Evolutionary conservation across 1,139 yeast genomes (phyloP).

Genomic region (Candida anutae): DNA sequence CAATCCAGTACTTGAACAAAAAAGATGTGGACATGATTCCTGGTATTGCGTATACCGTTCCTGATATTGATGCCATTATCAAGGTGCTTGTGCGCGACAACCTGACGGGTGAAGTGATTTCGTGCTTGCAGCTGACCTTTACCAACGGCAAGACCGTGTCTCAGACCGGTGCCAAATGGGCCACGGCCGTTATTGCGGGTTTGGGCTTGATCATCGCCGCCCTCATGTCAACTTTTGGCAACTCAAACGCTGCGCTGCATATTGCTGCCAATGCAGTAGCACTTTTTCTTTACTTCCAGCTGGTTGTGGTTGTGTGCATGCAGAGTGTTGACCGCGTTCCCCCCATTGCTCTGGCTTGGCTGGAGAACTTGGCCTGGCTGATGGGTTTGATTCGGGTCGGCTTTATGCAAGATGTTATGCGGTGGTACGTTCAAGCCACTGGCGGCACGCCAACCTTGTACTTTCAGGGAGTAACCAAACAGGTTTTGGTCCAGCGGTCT

Average conservation of each 20-base stretch:
- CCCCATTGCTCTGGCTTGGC: constrained; percentile 76
- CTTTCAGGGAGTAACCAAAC: constrained; percentile 48
- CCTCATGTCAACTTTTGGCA: constrained; percentile 62
- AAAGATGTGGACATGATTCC: constrained; percentile 48
- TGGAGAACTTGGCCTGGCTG: constrained; percentile 78
- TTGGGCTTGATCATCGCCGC: constrained; percentile 67
- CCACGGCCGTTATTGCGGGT: constrained; percentile 75
- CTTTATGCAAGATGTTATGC: constrained; percentile 69
- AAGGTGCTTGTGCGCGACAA: constrained; percentile 39
- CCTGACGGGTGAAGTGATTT: constrained; percentile 35
- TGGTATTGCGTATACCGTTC: constrained; percentile 65
- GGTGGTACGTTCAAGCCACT: constrained; percentile 77
- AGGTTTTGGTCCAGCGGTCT: constrained; percentile 65
- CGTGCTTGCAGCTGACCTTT: constrained; percentile 65
- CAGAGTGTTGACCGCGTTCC: constrained; percentile 66
- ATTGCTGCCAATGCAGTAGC: constrained; percentile 71
- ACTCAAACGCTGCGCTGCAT: constrained; percentile 72
- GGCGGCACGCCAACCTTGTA: constrained; percentile 67
- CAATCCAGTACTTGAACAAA: constrained; percentile 50
- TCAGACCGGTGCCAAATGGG: constrained; percentile 77
- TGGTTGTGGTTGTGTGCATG: constrained; percentile 68
- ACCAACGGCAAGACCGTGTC: constrained; percentile 68
- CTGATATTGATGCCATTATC: constrained; percentile 71
- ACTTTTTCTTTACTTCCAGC: constrained; percentile 67
- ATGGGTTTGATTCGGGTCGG: constrained; percentile 66